phyloP scores from a whole-genome alignment of 305 asterid genomes.

The Fraxinus latifolia region DNA sequence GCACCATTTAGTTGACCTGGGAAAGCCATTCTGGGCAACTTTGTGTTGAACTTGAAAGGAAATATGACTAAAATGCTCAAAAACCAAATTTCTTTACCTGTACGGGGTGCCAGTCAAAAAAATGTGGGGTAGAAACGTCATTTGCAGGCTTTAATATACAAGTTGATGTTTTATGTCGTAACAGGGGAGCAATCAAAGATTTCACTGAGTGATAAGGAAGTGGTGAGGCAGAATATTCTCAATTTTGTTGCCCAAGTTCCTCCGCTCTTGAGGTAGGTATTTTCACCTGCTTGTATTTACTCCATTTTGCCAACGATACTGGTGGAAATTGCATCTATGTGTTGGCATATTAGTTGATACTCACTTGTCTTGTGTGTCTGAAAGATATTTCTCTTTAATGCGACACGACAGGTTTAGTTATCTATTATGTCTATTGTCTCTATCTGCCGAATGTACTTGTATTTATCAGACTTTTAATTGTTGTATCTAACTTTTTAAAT shows the following conservation, averaged over 20 bases:
- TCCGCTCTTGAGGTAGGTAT: constrained; percentile 67
- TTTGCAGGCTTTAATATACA: neutral
- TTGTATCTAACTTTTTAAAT: constrained; percentile 17
- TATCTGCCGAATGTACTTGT: constrained; percentile 6
- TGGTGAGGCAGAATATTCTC: constrained; percentile 83
- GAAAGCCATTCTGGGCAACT: neutral
- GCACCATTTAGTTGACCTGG: neutral
- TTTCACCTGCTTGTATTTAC: neutral
- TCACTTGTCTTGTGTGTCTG: neutral
- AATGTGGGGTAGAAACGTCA: neutral
- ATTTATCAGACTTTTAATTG: constrained; percentile 14
- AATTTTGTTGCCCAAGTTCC: constrained; percentile 75
- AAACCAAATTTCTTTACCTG: neutral
- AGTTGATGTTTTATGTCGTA: constrained; percentile 9
- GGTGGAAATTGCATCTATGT: neutral
- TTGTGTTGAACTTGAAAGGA: neutral
- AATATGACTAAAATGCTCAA: neutral
- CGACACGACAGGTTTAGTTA: neutral
- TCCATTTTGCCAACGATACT: neutral
- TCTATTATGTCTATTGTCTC: neutral
- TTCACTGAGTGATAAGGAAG: constrained; percentile 75
- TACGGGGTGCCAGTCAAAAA: neutral
- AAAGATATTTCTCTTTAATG: neutral
- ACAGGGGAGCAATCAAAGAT: constrained; percentile 81
- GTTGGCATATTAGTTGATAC: neutral